Percentiles rank a stretch among this genome's conserved stretches.
phyloP scores from a whole-genome alignment of 1,139 yeast genomes.

The Debaryomyces sp. region DNA sequence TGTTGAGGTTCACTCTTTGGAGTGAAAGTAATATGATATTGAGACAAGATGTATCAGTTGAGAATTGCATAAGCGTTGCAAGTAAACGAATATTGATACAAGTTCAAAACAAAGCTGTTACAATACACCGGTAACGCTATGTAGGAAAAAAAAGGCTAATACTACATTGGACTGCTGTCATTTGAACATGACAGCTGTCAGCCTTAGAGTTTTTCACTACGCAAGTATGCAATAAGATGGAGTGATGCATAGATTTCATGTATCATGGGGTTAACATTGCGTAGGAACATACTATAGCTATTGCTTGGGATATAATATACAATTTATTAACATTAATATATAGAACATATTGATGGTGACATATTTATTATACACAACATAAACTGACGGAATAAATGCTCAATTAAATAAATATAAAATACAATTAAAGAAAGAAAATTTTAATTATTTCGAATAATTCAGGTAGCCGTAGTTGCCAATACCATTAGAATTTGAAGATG shows the following conservation, averaged over 20 bases:
- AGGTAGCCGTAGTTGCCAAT: conserved; percentile 40
- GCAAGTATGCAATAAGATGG: neutral
- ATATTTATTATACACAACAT: conserved; percentile 10
- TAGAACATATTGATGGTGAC: conserved; percentile 10
- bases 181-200: neutral
- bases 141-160: neutral
- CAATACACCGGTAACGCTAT: neutral
- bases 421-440: conserved; percentile 13
- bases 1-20: neutral
- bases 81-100: neutral
- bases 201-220: neutral
- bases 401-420: conserved; percentile 9
- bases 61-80: neutral
- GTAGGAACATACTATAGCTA: neutral
- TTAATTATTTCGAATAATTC: conserved; percentile 9
- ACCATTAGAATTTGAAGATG: conserved; percentile 18
- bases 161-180: neutral
- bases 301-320: neutral
- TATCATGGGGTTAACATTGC: neutral
- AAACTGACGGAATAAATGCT: conserved; percentile 9
- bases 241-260: neutral
- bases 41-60: too few relatives aligned
- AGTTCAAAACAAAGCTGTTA: neutral
- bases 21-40: neutral
- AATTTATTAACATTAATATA: conserved; percentile 4